Conservation (phyloP, 2,329 filamentous ascomycete species). For the Stagonosporopsis rhizophila region DNA sequence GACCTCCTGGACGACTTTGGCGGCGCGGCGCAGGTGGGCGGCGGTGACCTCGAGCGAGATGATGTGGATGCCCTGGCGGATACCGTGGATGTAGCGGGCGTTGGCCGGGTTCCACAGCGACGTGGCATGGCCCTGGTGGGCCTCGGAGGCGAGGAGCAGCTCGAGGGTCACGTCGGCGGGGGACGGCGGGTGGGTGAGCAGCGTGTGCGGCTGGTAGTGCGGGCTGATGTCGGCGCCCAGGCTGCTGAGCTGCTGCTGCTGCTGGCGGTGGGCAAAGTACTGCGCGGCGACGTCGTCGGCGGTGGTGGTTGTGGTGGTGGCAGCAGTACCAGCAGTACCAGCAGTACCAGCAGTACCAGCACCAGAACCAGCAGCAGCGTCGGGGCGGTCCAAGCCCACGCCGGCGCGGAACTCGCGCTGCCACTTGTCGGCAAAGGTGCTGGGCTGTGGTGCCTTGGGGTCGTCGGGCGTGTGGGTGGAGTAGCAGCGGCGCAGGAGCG, state of each 20-base stretch:
- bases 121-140: conserved; percentile 80
- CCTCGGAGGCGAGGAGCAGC: conserved; percentile 66
- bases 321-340: too few relatives aligned
- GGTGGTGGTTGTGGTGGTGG: conserved; percentile 11
- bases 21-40: conserved; percentile 87
- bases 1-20: conserved; percentile 90
- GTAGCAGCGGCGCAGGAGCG: background rate
- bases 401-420: conserved; percentile 1
- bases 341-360: too few relatives aligned
- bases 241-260: conserved; percentile 46
- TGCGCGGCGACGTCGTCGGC: conserved; percentile 50
- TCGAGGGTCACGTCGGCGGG: conserved; percentile 87
- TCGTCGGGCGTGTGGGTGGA: conserved; percentile 7
- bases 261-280: conserved; percentile 53
- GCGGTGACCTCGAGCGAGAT: conserved; percentile 90
- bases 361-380: background rate
- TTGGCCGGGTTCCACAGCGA: conserved; percentile 95
- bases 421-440: background rate
- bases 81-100: conserved; percentile 90
- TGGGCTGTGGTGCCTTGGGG: background rate
- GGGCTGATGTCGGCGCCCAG: conserved; percentile 52
- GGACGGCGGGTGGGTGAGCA: conserved; percentile 75
- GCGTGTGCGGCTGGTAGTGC: conserved; percentile 69
- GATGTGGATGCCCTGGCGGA: conserved; percentile 87
- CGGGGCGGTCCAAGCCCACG: conserved; percentile 5